Conservation (phyloP, 2,329 filamentous ascomycete species). For the Pseudogymnoascus sp. region DNA sequence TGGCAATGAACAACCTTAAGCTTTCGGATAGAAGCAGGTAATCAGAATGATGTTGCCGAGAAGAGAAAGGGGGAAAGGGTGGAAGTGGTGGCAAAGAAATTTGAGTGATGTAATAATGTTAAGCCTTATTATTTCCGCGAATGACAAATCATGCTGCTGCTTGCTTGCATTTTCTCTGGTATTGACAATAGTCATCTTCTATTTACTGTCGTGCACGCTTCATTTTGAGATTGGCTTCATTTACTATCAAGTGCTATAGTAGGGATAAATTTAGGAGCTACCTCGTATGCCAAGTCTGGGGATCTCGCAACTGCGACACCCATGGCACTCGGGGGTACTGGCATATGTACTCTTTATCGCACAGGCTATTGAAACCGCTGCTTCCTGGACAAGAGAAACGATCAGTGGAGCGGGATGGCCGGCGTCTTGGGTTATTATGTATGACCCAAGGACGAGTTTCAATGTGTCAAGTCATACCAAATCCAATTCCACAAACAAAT, state of each 20-base stretch:
- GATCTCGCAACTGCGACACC: too few relatives aligned
- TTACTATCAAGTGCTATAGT: too few relatives aligned
- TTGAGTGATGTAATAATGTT: not conserved
- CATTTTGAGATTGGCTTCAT: too few relatives aligned
- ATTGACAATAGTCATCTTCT: not conserved
- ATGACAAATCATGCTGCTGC: not conserved
- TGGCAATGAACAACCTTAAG: not conserved
- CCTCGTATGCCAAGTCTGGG: too few relatives aligned
- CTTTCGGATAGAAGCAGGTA: not conserved
- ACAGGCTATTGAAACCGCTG: too few relatives aligned
- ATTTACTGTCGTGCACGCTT: not conserved
- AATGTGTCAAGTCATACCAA: not conserved
- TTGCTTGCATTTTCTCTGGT: not conserved
- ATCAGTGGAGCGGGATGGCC: too few relatives aligned
- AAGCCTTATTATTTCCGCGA: not conserved
- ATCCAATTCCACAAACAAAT: not conserved
- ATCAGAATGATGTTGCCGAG: not conserved
- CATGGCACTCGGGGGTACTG: too few relatives aligned
- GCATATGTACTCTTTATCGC: too few relatives aligned
- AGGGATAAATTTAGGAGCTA: too few relatives aligned
- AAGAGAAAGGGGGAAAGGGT: not conserved
- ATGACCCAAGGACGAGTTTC: too few relatives aligned
- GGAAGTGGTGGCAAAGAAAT: not conserved
- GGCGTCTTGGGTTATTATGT: too few relatives aligned
- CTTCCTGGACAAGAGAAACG: too few relatives aligned